Base-by-base conservation (phyloP, 192 early-diverging fungal genomes). In the Coemansia sp. region DNA sequence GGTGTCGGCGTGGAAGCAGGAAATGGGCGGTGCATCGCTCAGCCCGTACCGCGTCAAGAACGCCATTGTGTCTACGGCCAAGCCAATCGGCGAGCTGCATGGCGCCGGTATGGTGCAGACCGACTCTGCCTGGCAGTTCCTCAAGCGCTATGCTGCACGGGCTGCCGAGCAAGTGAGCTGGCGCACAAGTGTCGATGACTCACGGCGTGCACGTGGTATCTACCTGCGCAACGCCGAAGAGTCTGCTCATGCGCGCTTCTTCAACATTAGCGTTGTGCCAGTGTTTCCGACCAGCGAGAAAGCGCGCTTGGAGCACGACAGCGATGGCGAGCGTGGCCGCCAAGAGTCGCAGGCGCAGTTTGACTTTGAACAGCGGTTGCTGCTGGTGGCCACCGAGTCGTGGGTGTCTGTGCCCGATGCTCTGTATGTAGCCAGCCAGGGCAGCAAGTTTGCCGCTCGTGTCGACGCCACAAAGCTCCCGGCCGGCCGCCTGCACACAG, bases 31-130 rank as follows among this genome's bases (percentile, higher is more conserved):
- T 36, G 64, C 68, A 21, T 91, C 88, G 59, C 56, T 81, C 54
- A 95, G 87, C 25, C 93, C 95, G 23, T 97, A 89, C 78, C 85
- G 90, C n/a, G 65, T 98, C 56, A 89, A 87, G 62, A 81, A 82
- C 36, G 94, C 94, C 34, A 76, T 97, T 37, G 68, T 86, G 25
- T 86, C 86, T 59, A 88, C 91, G 0, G 86, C 85, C 23, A 91
- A 90, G 74, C 72, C 85, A n/a, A 81, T 97, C 54, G 81, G 88
- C 57, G 94, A 98, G 56, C 55, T 92, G 54, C 23, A 44, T 36
- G 77, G 83, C 38, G 87, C 91, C 31, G 90, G 90, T 1, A 85
- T 97, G 59, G 76, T 98, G 58, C 95, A 98, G 78, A 91, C 95
- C 8, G 88, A 93, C 38, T 85, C 87, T 17, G 88, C 94, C 0